Evolutionary conservation across 345 rosid species (phyloP).

Genomic region (Noccaea bulbosa): DNA sequence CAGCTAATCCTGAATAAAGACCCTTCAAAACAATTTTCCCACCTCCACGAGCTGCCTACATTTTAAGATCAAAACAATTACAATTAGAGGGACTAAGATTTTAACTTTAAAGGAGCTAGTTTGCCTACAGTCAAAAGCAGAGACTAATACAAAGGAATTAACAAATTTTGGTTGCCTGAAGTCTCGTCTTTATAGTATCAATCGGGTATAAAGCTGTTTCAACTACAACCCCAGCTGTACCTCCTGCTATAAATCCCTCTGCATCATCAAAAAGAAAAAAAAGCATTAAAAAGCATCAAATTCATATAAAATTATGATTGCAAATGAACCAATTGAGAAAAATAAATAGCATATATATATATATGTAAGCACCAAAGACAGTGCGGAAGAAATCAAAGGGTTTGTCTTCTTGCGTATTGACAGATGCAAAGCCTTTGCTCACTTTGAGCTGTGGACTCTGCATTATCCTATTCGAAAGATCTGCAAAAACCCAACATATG

Average conservation of each 20-base stretch:
- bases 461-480: slow-evolving; percentile 45
- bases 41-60: slow-evolving; percentile 86
- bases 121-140: slow-evolving; percentile 6
- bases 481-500: slow-evolving; percentile 42
- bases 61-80: background rate
- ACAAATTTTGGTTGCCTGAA: slow-evolving; percentile 57
- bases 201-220: slow-evolving; percentile 92
- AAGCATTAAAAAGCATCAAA: background rate
- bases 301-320: background rate
- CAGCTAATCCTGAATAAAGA: slow-evolving; percentile 94
- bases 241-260: slow-evolving; percentile 97
- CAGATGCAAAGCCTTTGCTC: slow-evolving; percentile 66
- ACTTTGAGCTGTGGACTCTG: slow-evolving; percentile 50
- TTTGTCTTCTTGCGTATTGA: slow-evolving; percentile 55
- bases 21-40: slow-evolving; percentile 80
- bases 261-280: slow-evolving; percentile 34
- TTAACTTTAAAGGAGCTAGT: background rate
- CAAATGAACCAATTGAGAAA: background rate
- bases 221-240: slow-evolving; percentile 94
- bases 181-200: slow-evolving; percentile 91
- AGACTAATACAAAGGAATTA: slow-evolving; percentile 7
- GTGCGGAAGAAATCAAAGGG: slow-evolving; percentile 77
- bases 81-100: background rate
- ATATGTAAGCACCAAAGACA: slow-evolving; percentile 54
- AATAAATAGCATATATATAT: background rate